These are phyloP conservation scores for Paecilomyces fulvus DNA, from an alignment of 2,329 filamentous ascomycete genomes.

Conservation along the genomic window DNA sequence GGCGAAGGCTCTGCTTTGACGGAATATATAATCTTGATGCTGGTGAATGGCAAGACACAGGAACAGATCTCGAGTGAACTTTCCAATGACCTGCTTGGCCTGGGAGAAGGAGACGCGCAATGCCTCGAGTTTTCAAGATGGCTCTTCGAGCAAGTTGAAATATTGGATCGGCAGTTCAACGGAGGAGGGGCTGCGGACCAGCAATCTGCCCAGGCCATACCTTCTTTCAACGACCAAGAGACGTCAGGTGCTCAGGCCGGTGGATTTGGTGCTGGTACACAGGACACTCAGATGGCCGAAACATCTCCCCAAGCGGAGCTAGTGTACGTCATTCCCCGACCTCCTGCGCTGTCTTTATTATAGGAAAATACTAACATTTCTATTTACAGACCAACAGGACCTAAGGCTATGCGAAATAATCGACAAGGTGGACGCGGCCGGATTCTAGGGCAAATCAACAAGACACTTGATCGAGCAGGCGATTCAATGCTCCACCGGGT, in stretches of 20 bases:
- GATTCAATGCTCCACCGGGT: conserved; percentile 76
- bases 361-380: conserved; percentile 29
- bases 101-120: conserved; percentile 73
- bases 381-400: conserved; percentile 69
- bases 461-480: conserved; percentile 67
- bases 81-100: conserved; percentile 73
- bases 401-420: conserved; percentile 84
- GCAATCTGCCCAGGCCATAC: conserved; percentile 20
- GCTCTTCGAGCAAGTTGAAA: conserved; percentile 81
- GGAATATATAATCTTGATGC: conserved; percentile 96
- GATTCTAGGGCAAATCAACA: conserved; percentile 76
- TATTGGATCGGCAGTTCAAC: conserved; percentile 56
- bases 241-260: conserved; percentile 14
- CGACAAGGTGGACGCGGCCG: conserved; percentile 61
- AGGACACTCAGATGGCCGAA: conserved; percentile 68
- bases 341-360: background rate
- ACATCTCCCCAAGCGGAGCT: conserved; percentile 29
- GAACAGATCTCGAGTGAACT: conserved; percentile 83
- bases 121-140: conserved; percentile 79
- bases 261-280: conserved; percentile 28
- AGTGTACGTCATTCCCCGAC: conserved; percentile 22
- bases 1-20: conserved; percentile 75
- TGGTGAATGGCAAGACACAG: conserved; percentile 89
- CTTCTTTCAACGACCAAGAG: conserved; percentile 27
- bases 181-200: conserved; percentile 30